A percentile compares a stretch with the other conserved stretches of the same genome.
phyloP scores from a whole-genome alignment of 441 rosid genomes.

The Viola pubescens region DNA sequence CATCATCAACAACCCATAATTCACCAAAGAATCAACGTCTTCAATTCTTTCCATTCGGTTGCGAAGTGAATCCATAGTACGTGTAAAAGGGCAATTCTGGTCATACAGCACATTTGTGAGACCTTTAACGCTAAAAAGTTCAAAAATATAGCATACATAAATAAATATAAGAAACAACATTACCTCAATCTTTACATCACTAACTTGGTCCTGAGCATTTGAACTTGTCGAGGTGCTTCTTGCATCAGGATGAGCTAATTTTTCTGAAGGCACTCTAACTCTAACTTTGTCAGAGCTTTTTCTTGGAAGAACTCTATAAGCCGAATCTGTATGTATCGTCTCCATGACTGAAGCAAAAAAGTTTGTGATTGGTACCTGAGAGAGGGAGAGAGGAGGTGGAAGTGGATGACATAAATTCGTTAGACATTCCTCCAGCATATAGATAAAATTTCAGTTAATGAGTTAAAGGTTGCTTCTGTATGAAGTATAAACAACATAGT shows the following conservation, averaged over 20 bases:
- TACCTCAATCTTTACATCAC: constrained; percentile 37
- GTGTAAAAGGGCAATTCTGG: constrained; percentile 36
- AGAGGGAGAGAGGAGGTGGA: constrained; percentile 16
- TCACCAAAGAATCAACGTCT: constrained; percentile 47
- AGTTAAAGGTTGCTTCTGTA: no score
- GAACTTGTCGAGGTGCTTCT: constrained; percentile 19
- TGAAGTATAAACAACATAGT: no score
- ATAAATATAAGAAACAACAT: neutral
- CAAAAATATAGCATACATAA: no score
- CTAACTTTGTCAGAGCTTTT: constrained; percentile 25
- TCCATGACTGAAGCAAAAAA: constrained; percentile 98
- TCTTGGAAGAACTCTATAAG: constrained; percentile 42
- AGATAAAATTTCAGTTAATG: no score
- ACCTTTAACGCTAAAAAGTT: neutral
- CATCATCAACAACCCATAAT: constrained; percentile 52
- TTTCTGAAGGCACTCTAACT: constrained; percentile 23
- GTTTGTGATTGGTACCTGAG: constrained; percentile 84
- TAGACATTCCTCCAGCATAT: no score
- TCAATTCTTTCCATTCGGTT: constrained; percentile 36
- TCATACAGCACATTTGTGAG: constrained; percentile 32
- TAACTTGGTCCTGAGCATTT: constrained; percentile 17
- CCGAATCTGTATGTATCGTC: constrained; percentile 69
- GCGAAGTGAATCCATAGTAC: constrained; percentile 25
- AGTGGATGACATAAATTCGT: no score
- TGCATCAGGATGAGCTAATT: constrained; percentile 20